Conservation (phyloP, 306 rosid genomes). For the Phaseolus lunatus region DNA sequence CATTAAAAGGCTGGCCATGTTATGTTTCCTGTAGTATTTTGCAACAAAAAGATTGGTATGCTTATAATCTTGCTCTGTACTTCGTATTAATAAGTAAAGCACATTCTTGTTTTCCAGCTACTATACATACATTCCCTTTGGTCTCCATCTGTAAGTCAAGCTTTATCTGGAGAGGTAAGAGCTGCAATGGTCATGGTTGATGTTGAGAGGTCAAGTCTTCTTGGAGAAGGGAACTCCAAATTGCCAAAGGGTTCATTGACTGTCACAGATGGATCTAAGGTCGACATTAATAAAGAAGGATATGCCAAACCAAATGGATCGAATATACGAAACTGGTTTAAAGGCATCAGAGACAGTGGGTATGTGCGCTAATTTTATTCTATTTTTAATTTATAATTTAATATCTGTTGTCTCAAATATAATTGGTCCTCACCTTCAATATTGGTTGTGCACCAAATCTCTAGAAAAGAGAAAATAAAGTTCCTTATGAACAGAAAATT, state of each 20-base stretch:
- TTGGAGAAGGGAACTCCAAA: conserved; percentile 91
- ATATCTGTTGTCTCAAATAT: conserved; percentile 15
- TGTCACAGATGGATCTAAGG: conserved; percentile 60
- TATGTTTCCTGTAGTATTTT: conserved; percentile 45
- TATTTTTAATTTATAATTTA: conserved; percentile 10
- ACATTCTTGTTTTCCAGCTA: conserved; percentile 67
- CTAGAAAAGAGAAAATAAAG: background rate
- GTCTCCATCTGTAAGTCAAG: conserved; percentile 77
- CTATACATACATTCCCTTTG: conserved; percentile 87
- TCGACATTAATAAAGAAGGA: conserved; percentile 68
- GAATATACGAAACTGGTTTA: conserved; percentile 91
- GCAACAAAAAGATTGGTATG: conserved; percentile 24
- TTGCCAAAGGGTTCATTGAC: conserved; percentile 59
- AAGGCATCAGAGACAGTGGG: conserved; percentile 97
- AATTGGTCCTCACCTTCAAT: conserved; percentile 14
- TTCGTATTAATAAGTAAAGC: conserved; percentile 34
- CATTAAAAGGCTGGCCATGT: conserved; percentile 36
- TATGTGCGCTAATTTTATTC: conserved; percentile 50
- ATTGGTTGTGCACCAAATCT: conserved; percentile 28
- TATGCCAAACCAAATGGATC: conserved; percentile 70
- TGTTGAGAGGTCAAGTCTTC: conserved; percentile 79
- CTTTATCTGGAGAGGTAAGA: conserved; percentile 80
- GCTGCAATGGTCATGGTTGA: conserved; percentile 91
- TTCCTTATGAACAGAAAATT: conserved; percentile 42
- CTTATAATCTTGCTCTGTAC: conserved; percentile 35